These are phyloP conservation scores for Saccharomycopsis lassenensis DNA, from an alignment of 805 yeast species.

Conservation along the genomic window DNA sequence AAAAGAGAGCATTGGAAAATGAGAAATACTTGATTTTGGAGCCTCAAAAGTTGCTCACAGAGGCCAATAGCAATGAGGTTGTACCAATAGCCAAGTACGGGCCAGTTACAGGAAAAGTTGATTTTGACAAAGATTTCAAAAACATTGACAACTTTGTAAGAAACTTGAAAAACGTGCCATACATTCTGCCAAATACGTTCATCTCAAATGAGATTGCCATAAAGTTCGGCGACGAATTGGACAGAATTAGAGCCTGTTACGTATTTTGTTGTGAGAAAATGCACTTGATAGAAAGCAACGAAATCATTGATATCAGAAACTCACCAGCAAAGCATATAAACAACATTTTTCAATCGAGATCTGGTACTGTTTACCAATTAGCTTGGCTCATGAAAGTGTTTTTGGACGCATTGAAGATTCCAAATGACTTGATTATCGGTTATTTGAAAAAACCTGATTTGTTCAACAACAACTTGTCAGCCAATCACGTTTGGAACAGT, in stretches of 20 bases:
- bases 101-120: neutral
- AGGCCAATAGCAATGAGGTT: slow-evolving; percentile 37
- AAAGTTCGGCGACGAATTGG: slow-evolving; percentile 42
- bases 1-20: slow-evolving; percentile 48
- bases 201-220: slow-evolving; percentile 42
- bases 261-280: slow-evolving; percentile 53
- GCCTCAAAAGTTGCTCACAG: slow-evolving; percentile 40
- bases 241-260: slow-evolving; percentile 55
- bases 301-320: slow-evolving; percentile 26
- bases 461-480: slow-evolving; percentile 30
- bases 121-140: slow-evolving; percentile 20
- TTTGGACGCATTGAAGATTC: slow-evolving; percentile 57
- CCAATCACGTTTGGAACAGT: slow-evolving; percentile 86
- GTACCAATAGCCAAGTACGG: slow-evolving; percentile 19
- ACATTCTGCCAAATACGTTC: slow-evolving; percentile 43
- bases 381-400: slow-evolving; percentile 68
- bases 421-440: slow-evolving; percentile 71
- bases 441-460: slow-evolving; percentile 73
- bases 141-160: slow-evolving; percentile 36
- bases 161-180: slow-evolving; percentile 24
- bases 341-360: slow-evolving; percentile 31
- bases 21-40: slow-evolving; percentile 54
- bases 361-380: slow-evolving; percentile 59
- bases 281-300: slow-evolving; percentile 31
- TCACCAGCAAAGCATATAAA: slow-evolving; percentile 16